Evolutionary conservation across 768 basidiomycete species (phyloP), one percentile per base, ranked within the genome.

Genomic region (Lyophyllum semitale): DNA sequence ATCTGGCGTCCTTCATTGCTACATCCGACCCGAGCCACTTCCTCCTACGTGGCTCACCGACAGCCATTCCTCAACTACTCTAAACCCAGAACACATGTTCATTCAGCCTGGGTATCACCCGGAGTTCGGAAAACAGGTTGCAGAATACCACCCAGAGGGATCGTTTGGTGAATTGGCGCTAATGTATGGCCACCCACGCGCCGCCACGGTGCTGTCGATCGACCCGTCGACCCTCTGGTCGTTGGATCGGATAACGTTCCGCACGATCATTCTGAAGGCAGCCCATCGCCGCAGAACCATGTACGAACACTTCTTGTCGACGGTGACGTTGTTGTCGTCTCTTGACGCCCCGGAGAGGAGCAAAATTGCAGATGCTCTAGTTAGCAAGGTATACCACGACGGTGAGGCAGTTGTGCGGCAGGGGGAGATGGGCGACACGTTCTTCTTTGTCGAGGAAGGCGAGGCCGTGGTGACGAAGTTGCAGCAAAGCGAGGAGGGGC

Each of bases 171-270:
- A 99, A 73, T 80, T 99, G 52, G 97, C 97, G 27, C 76, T 99
- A 62, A 98, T 99, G 96, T 96, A 99, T 73, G 94, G 93, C 30
- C 95, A 96, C 61, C 92, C 93, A 37, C 91, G 97, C 29, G 93
- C 94, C 18, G 97, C 97, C 15, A 95, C 93, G 8, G 95, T 98
- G 41, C 75, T 97, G 33, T 87, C 96, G 9, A 84, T 89, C 42
- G 87, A 91, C 53, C 76, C 84, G 1, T 91, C 87, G 23, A 93
- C 89, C 8, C 78, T 98, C 25, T 99, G 97, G 97, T 88, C 91
- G 9, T 80, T 99, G 61, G 97, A 99, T 75, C 89, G 97, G 53
- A 94, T 95, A 63, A 98, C 95, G 3, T 99, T 98, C 87, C 86
- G 97, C 43, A 97, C 94, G 6, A 98, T 99, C 73, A 90, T 99